A percentile compares a stretch with the other conserved stretches of the same genome.
Conservation (phyloP, 768 basidiomycete genomes). For the Antrodiella citrinella region DNA sequence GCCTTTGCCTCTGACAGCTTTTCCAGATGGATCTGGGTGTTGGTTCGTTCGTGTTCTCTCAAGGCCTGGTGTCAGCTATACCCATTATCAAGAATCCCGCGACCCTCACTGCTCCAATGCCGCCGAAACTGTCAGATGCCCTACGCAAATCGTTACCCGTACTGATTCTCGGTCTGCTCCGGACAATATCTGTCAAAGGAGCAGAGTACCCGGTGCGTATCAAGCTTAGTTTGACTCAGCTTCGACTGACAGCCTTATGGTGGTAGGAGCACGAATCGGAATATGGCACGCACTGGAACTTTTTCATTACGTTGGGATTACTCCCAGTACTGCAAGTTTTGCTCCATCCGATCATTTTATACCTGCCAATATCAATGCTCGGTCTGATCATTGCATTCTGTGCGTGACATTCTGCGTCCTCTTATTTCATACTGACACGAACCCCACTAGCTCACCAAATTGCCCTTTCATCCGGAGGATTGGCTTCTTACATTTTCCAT, state of each 20-base stretch:
- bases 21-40: slow-evolving; percentile 95
- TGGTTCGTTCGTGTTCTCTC: slow-evolving; percentile 95
- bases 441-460: slow-evolving; percentile 63
- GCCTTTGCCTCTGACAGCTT: neutral
- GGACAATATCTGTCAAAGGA: slow-evolving; percentile 85
- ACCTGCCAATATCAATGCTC: slow-evolving; percentile 50
- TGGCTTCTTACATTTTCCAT: slow-evolving; percentile 59
- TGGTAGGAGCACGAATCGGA: slow-evolving; percentile 88
- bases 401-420: slow-evolving; percentile 23
- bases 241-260: neutral
- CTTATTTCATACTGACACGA: neutral
- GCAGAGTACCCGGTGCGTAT: slow-evolving; percentile 81
- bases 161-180: slow-evolving; percentile 61
- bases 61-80: slow-evolving; percentile 86
- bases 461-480: slow-evolving; percentile 41
- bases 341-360: slow-evolving; percentile 57
- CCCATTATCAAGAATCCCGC: slow-evolving; percentile 61
- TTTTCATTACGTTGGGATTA: slow-evolving; percentile 87
- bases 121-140: slow-evolving; percentile 41
- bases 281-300: slow-evolving; percentile 98
- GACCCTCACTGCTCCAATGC: slow-evolving; percentile 40
- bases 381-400: slow-evolving; percentile 54
- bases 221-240: neutral
- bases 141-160: slow-evolving; percentile 60
- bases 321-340: slow-evolving; percentile 66